Evolutionary conservation across 371 early-diverging fungal species (phyloP), one percentile per base, ranked within the genome.

Genomic region (Batrachochytrium dendrobatidis): DNA sequence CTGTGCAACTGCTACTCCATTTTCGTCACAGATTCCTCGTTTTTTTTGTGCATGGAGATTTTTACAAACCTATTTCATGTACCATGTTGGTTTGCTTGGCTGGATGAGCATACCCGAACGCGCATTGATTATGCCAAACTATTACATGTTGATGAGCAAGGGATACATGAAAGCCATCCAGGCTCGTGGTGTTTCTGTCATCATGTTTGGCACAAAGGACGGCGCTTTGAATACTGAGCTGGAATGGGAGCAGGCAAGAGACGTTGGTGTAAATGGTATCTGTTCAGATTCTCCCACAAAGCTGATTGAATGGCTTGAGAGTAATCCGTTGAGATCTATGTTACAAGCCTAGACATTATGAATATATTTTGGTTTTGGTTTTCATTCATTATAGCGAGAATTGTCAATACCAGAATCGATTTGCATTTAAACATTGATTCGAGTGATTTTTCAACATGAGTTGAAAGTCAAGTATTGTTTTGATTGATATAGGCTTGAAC

Each of bases 221-320:
- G 73, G 77, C 12, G 67, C 67, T 15, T 35, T 71, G 5, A 71
- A 74, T 58, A 60, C 62, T 29, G 62, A 59, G n/a, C 63, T 55
- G 25, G 69, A 65, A 25, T 77, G 66, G 58, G 65, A 68, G 49
- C 25, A 43, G 25, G 65, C 59, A n/a, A 49, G 59, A 51, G 44
- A 45, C 46, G 55, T 57, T 54, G 71, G 73, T 1, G 73, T 60
- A 8, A 67, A 70, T 53, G 77, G 77, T 4, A 77, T 77, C 20
- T 77, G 77, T 56, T 59, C 69, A 1, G 73, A 77, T 63, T 17
- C 63, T 1, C 77, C 77, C 0, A 61, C 71, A 15, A 46, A 68
- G 33, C 53, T 77, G 25, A 52, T 61, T 56, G 60, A 52, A 33
- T 70, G 73, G 70, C 53, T 67, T 17, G 48, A 60, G 60, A 54